A percentile compares a stretch with the other conserved stretches of the same genome.
phyloP scores from a whole-genome alignment of 2,329 filamentous ascomycete genomes.

The Cordyceps cateniannulata region DNA sequence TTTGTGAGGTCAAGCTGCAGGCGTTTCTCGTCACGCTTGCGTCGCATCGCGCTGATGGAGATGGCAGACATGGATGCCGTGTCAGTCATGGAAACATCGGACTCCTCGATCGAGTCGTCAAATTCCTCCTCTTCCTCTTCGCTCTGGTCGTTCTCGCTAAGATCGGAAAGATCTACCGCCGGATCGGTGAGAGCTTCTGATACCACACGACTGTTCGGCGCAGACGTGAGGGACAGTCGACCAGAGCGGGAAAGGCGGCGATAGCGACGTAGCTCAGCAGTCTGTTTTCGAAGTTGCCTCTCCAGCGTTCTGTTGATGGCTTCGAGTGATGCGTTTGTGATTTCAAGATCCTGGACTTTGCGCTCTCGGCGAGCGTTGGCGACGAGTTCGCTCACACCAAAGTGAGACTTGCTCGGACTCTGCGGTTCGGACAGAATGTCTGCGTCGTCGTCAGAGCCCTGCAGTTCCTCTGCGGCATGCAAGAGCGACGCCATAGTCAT shows the following conservation, averaged over 20 bases:
- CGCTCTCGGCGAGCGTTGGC: conserved; percentile 85
- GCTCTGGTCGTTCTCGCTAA: conserved; percentile 41
- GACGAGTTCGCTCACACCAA: conserved; percentile 66
- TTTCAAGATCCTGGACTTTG: conserved; percentile 93
- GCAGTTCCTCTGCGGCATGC: conserved; percentile 48
- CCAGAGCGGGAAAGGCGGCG: conserved; percentile 80
- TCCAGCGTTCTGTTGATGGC: conserved; percentile 94
- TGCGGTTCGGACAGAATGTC: conserved; percentile 32
- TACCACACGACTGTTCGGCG: conserved; percentile 37
- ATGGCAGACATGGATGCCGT: conserved; percentile 26
- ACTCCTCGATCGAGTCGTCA: conserved; percentile 47
- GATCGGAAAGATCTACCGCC: conserved; percentile 41
- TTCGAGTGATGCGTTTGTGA: conserved; percentile 88
- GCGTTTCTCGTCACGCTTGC: conserved; percentile 72
- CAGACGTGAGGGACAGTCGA: conserved; percentile 55
- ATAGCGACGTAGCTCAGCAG: conserved; percentile 77
- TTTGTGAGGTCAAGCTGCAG: conserved; percentile 80
- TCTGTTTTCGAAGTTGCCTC: conserved; percentile 85
- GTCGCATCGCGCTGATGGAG: conserved; percentile 43
- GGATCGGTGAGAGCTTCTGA: conserved; percentile 38
- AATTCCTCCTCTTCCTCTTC: conserved; percentile 39
- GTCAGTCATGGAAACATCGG: conserved; percentile 38
- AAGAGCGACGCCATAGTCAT: conserved; percentile 50
- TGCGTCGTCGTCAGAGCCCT: conserved; percentile 25
- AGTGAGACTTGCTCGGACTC: conserved; percentile 53